Evolutionary conservation across 208 protist genomes (phyloP).

Genomic region (Phytomonas sp.): DNA sequence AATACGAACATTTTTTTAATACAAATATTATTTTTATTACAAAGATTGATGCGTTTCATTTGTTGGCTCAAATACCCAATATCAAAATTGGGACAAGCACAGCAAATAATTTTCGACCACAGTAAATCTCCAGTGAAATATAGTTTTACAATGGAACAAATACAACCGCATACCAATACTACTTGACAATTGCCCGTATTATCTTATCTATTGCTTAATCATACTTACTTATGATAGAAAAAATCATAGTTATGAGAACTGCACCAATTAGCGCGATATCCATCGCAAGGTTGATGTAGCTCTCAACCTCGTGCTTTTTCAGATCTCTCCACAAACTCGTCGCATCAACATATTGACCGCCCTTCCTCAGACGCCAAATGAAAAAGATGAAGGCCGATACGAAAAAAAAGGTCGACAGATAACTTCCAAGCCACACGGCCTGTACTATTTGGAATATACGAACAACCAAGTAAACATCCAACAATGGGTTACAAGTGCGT

Average conservation of each 20-base stretch:
- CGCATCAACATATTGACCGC: constrained; percentile 63
- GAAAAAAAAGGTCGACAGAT: constrained; percentile 31
- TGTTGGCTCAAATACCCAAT: neutral
- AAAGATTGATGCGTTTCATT: neutral
- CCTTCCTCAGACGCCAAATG: constrained; percentile 40
- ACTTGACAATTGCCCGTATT: neutral
- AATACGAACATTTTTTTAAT: too few species aligned
- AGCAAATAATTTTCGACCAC: neutral
- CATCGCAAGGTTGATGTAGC: constrained; percentile 44
- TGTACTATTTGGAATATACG: constrained; percentile 60
- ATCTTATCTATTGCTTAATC: constrained; percentile 8
- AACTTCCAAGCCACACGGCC: constrained; percentile 36
- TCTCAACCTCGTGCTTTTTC: constrained; percentile 44
- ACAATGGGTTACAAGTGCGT: constrained; percentile 61
- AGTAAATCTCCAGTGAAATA: neutral
- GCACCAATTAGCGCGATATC: constrained; percentile 55
- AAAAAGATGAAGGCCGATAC: constrained; percentile 22
- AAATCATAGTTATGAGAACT: constrained; percentile 52
- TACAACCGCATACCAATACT: constrained; percentile 1
- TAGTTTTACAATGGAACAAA: neutral
- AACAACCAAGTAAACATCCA: constrained; percentile 61
- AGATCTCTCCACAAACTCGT: constrained; percentile 73
- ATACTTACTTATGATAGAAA: constrained; percentile 56
- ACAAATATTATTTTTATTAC: constrained; percentile 4
- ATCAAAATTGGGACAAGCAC: neutral